A percentile compares a stretch with the other conserved stretches of the same genome.
Conservation (phyloP, 805 yeast species). For the Hanseniaspora pseudoguilliermondii region DNA sequence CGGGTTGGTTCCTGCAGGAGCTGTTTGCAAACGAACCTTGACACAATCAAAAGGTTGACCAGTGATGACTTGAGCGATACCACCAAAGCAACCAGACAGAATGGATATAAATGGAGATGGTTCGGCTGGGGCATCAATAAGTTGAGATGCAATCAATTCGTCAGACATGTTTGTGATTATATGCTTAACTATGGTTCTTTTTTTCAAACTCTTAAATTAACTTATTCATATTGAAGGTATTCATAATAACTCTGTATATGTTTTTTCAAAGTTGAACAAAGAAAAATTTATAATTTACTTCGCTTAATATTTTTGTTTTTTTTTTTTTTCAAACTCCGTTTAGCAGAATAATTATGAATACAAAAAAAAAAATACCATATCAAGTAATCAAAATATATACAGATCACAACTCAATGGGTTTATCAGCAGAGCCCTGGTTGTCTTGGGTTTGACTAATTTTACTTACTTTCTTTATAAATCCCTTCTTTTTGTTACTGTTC, state of each 20-base stretch:
- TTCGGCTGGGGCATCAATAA: constrained; percentile 22
- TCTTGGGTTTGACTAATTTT: not conserved
- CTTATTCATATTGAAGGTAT: too few species aligned
- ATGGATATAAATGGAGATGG: constrained; percentile 57
- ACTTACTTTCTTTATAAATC: constrained; percentile 22
- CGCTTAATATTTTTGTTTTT: too few species aligned
- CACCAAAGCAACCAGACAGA: constrained; percentile 87
- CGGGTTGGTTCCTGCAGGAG: constrained; percentile 49
- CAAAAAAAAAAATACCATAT: not conserved
- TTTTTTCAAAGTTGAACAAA: too few species aligned
- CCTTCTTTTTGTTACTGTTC: constrained; percentile 33
- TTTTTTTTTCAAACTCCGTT: too few species aligned
- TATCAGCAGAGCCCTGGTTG: not conserved
- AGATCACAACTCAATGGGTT: not conserved
- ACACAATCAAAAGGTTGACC: constrained; percentile 97
- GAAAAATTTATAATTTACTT: too few species aligned
- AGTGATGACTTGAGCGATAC: constrained; percentile 84
- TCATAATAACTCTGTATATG: too few species aligned
- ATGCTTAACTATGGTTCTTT: not conserved
- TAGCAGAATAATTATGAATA: not conserved
- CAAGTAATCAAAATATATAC: constrained; percentile 13
- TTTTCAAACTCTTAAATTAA: too few species aligned
- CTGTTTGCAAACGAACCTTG: constrained; percentile 83
- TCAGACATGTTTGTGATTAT: constrained; percentile 22
- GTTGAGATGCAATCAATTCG: constrained; percentile 24